These are phyloP conservation scores for Tulasnella sp. DNA, from an alignment of 768 basidiomycete genomes.

Conservation along the genomic window DNA sequence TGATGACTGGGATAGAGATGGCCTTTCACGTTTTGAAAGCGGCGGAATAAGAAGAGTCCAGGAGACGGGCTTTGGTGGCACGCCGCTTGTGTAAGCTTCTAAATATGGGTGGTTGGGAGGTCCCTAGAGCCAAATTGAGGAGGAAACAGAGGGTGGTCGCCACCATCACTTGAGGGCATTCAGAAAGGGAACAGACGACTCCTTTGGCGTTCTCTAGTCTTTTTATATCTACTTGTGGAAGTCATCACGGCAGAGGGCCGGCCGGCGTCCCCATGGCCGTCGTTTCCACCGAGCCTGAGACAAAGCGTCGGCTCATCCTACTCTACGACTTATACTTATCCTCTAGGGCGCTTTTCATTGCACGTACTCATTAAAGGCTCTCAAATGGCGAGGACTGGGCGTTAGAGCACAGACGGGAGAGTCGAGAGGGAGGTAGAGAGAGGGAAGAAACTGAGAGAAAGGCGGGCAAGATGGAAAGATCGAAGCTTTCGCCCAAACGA, in stretches of 20 bases:
- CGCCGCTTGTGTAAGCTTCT: neutral
- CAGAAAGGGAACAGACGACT: neutral
- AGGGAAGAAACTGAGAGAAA: neutral
- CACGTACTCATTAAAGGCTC: neutral
- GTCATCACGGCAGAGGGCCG: neutral
- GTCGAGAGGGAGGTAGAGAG: neutral
- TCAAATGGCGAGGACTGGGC: neutral
- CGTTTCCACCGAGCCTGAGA: neutral
- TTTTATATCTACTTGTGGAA: neutral
- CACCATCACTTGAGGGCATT: neutral
- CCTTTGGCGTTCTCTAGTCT: neutral
- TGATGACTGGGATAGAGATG: neutral
- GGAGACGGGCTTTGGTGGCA: neutral
- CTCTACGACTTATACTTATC: neutral
- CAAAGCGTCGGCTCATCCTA: neutral
- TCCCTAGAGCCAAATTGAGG: neutral
- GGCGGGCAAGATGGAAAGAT: neutral
- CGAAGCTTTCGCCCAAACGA: neutral
- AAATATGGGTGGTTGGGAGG: neutral
- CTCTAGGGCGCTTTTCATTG: neutral
- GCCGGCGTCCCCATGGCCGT: neutral
- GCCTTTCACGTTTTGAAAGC: neutral
- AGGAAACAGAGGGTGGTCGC: neutral
- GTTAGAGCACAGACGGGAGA: neutral
- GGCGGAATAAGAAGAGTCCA: neutral